Evolutionary conservation across 2,329 filamentous ascomycete genomes (phyloP).

Genomic region (Taxawa tesnikishii): DNA sequence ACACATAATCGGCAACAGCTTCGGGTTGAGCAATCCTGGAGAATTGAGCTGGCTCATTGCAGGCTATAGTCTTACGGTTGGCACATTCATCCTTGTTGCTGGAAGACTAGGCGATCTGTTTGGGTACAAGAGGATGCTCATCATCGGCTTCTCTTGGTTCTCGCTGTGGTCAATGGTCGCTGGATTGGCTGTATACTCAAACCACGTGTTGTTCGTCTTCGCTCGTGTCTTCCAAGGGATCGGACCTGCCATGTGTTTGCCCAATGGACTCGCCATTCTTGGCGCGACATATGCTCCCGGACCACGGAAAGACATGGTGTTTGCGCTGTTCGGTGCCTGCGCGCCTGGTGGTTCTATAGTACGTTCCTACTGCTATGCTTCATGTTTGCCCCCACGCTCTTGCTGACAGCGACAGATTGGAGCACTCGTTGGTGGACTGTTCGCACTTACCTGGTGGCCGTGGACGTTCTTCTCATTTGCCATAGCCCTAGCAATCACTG

Average conservation of each 20-base stretch:
- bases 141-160: conserved; percentile 27
- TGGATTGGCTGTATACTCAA: conserved; percentile 24
- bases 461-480: conserved; percentile 31
- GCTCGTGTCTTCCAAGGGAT: conserved; percentile 27
- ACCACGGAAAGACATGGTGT: conserved; percentile 19
- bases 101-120: conserved; percentile 30
- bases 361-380: too few species aligned
- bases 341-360: conserved; percentile 22
- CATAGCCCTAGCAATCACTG: conserved; percentile 24
- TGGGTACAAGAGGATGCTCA: conserved; percentile 28
- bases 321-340: conserved; percentile 23
- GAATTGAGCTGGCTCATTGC: conserved; percentile 33
- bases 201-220: conserved; percentile 24
- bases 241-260: conserved; percentile 22
- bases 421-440: conserved; percentile 19
- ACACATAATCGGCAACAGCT: conserved; percentile 31
- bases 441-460: conserved; percentile 16
- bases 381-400: too few species aligned
- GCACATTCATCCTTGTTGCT: conserved; percentile 32
- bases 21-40: conserved; percentile 26
- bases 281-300: conserved; percentile 12
- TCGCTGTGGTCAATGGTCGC: conserved; percentile 22
- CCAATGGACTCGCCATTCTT: conserved; percentile 24
- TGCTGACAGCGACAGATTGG: too few species aligned
- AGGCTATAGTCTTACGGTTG: conserved; percentile 30